Evolutionary conservation across 495 filamentous ascomycete species (phyloP).

Genomic region (Tuber borchii): DNA sequence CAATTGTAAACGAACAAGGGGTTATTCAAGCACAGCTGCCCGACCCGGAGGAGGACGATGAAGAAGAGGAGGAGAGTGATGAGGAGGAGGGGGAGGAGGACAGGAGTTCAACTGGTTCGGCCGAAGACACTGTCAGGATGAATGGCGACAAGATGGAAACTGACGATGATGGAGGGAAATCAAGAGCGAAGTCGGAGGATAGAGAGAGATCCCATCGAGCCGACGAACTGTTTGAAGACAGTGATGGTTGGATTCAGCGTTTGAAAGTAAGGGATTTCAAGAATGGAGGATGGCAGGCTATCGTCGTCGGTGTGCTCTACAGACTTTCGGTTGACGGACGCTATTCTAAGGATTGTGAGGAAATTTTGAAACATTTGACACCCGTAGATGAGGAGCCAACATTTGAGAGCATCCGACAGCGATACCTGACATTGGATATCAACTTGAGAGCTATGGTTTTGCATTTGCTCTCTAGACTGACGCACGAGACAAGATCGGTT

Average conservation of each 20-base stretch:
- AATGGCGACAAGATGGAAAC: constrained; percentile 40
- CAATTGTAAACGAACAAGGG: constrained; percentile 72
- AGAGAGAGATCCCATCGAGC: constrained; percentile 60
- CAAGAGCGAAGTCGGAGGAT: constrained; percentile 43
- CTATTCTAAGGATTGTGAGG: constrained; percentile 64
- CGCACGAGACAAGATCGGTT: constrained; percentile 75
- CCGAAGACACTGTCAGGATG: constrained; percentile 32
- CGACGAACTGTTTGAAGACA: constrained; percentile 62
- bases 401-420: constrained; percentile 60
- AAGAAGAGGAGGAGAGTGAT: constrained; percentile 58
- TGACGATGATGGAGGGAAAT: constrained; percentile 44
- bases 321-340: constrained; percentile 72
- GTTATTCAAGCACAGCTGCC: constrained; percentile 72
- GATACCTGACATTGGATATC: constrained; percentile 69
- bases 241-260: constrained; percentile 74
- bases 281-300: constrained; percentile 84
- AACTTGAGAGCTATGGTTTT: constrained; percentile 74
- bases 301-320: constrained; percentile 78
- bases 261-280: constrained; percentile 77
- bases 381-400: constrained; percentile 68
- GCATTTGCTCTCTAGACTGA: constrained; percentile 80
- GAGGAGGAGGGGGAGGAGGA: constrained; percentile 54
- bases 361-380: constrained; percentile 68
- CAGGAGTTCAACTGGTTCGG: constrained; percentile 16
- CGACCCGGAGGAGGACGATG: constrained; percentile 62